phyloP scores from a whole-genome alignment of 352 stramenopile genomes.

The Phytopythium ostracodes region DNA sequence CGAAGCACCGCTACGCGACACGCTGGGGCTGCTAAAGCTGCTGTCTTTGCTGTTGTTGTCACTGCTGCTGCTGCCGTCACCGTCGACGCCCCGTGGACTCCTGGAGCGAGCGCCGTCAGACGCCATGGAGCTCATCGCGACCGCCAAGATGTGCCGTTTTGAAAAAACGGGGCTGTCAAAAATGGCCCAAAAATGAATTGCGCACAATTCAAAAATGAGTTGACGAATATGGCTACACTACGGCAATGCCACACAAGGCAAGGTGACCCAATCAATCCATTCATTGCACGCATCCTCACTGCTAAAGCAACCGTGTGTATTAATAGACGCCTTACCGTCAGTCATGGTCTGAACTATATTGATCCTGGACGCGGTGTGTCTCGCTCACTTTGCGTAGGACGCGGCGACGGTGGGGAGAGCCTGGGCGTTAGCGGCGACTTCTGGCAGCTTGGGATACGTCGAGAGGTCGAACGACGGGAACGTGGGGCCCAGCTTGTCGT shows the following conservation, averaged over 20 bases:
- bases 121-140: background rate
- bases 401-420: constrained; percentile 6
- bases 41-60: background rate
- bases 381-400: too few relatives aligned
- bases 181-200: too few relatives aligned
- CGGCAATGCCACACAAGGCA: too few relatives aligned
- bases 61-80: background rate
- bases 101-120: background rate
- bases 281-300: too few relatives aligned
- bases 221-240: background rate
- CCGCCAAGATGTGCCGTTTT: background rate
- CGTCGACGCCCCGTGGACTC: background rate
- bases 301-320: too few relatives aligned
- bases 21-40: background rate
- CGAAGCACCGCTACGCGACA: background rate
- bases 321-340: too few relatives aligned
- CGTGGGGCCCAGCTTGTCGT: background rate
- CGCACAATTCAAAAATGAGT: too few relatives aligned
- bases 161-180: background rate
- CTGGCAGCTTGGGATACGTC: constrained; percentile 4
- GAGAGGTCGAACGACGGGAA: background rate
- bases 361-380: too few relatives aligned
- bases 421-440: constrained; percentile 4
- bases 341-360: too few relatives aligned
- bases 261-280: too few relatives aligned